Percentiles rank a stretch among this genome's conserved stretches.
phyloP scores from a whole-genome alignment of 1,284 basidiomycete genomes.

The Pulchroboletus neoregius region DNA sequence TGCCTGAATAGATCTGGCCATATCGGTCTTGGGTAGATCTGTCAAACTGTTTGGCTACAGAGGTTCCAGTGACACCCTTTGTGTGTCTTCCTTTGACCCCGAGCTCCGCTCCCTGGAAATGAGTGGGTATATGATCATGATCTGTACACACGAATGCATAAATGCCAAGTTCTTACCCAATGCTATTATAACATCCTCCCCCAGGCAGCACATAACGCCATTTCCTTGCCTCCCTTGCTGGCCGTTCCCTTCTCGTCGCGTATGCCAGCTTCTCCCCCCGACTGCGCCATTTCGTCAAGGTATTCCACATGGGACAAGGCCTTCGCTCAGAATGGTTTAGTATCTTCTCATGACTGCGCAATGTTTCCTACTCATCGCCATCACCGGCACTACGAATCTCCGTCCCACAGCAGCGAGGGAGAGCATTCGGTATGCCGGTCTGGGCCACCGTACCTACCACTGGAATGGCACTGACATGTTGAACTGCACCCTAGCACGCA shows the following conservation, averaged over 20 bases:
- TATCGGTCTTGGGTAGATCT: conserved; percentile 46
- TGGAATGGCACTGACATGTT: conserved; percentile 14
- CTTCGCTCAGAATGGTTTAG: conserved; percentile 38
- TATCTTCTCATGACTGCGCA: conserved; percentile 35
- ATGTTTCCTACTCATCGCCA: conserved; percentile 34
- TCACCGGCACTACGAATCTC: conserved; percentile 24
- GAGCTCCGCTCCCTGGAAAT: conserved; percentile 42
- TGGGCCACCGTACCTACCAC: conserved; percentile 1
- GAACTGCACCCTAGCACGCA: conserved; percentile 18
- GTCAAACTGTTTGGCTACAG: conserved; percentile 45
- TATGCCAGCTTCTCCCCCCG: conserved; percentile 31
- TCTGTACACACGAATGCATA: conserved; percentile 37
- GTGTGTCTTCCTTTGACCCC: conserved; percentile 42
- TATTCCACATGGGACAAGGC: conserved; percentile 36
- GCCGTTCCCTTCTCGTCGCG: conserved; percentile 22
- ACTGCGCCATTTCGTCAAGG: conserved; percentile 31
- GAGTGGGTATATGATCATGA: conserved; percentile 39
- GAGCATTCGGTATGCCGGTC: conserved; percentile 24
- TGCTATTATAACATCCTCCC: conserved; percentile 31
- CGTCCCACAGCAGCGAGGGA: conserved; percentile 27
- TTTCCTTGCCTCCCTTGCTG: conserved; percentile 23
- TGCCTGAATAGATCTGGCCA: conserved; percentile 41
- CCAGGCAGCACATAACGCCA: conserved; percentile 22
- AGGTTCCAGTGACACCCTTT: conserved; percentile 40
- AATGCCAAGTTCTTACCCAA: conserved; percentile 37